A percentile compares a stretch with the other conserved stretches of the same genome.
Evolutionary conservation across 306 rosid species (phyloP).

Genomic region (Acacia melanoxylon): DNA sequence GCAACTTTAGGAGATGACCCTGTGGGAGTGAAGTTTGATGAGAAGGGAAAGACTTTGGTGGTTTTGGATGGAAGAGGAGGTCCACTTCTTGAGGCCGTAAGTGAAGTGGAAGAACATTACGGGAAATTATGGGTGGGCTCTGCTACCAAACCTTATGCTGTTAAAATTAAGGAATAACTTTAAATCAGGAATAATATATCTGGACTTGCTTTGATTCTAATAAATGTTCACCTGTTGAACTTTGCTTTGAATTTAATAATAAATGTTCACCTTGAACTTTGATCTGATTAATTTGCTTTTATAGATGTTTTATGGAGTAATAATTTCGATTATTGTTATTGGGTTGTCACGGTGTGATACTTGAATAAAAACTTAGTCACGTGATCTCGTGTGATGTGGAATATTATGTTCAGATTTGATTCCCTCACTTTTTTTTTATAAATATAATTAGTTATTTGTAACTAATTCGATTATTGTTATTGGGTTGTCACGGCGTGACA

Average conservation of each 20-base stretch:
- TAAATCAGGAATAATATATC: background rate
- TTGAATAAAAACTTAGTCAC: no score
- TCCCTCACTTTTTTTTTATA: no score
- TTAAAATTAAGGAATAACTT: background rate
- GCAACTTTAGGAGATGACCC: slow-evolving; percentile 31
- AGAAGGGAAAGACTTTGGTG: slow-evolving; percentile 20
- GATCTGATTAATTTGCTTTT: no score
- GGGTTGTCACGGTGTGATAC: no score
- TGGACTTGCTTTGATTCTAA: background rate
- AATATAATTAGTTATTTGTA: no score
- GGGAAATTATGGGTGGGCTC: slow-evolving; percentile 16
- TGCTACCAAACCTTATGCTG: background rate
- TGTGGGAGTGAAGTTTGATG: slow-evolving; percentile 42
- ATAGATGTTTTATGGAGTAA: no score
- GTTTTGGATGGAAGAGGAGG: slow-evolving; percentile 51
- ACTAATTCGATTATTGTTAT: no score
- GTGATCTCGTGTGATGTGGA: no score
- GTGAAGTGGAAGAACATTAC: slow-evolving; percentile 34
- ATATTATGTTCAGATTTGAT: no score
- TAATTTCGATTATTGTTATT: no score
- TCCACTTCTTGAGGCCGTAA: slow-evolving; percentile 30
- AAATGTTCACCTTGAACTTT: background rate
- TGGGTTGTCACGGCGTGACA: no score
- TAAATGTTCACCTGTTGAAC: background rate
- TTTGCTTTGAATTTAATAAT: no score